A percentile compares a stretch with the other conserved stretches of the same genome.
phyloP scores from a whole-genome alignment of 2,329 filamentous ascomycete genomes.

The Fusarium transvaalense region DNA sequence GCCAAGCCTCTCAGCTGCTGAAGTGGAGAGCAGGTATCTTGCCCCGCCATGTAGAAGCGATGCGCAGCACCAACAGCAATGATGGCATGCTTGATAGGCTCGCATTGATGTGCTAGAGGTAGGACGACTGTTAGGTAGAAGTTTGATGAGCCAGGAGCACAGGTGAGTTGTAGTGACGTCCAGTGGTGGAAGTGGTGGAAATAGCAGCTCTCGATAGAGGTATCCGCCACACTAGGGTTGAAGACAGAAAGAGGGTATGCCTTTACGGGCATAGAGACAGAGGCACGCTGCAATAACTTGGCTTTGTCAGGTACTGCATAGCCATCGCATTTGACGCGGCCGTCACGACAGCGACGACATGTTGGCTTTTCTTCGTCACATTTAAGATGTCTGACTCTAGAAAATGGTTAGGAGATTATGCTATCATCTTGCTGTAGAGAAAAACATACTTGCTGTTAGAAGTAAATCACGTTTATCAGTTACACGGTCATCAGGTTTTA shows the following conservation, averaged over 20 bases:
- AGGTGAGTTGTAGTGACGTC: slow-evolving; percentile 35
- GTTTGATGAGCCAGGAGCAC: slow-evolving; percentile 21
- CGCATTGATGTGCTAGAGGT: slow-evolving; percentile 30
- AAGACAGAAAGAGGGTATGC: slow-evolving; percentile 12
- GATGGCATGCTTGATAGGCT: slow-evolving; percentile 29
- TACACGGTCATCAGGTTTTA: background rate
- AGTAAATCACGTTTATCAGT: background rate
- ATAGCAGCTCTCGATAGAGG: slow-evolving; percentile 30
- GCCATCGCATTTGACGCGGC: slow-evolving; percentile 41
- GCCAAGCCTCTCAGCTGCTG: slow-evolving; percentile 37
- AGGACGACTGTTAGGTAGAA: slow-evolving; percentile 31
- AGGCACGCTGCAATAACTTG: slow-evolving; percentile 2
- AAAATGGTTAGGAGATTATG: background rate
- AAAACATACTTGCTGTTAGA: slow-evolving; percentile 4
- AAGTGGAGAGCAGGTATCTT: slow-evolving; percentile 26
- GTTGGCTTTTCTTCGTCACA: slow-evolving; percentile 48
- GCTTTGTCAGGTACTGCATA: slow-evolving; percentile 27
- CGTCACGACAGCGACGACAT: slow-evolving; percentile 36
- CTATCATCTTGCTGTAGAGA: background rate
- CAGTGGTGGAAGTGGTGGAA: slow-evolving; percentile 41
- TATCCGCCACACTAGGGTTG: slow-evolving; percentile 9
- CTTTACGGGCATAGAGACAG: background rate
- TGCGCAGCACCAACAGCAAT: slow-evolving; percentile 38
- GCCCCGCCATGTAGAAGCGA: slow-evolving; percentile 31
- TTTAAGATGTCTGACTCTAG: slow-evolving; percentile 43